Conservation (phyloP, 2,329 filamentous ascomycete genomes). For the Pseudogymnoascus pannorum region DNA sequence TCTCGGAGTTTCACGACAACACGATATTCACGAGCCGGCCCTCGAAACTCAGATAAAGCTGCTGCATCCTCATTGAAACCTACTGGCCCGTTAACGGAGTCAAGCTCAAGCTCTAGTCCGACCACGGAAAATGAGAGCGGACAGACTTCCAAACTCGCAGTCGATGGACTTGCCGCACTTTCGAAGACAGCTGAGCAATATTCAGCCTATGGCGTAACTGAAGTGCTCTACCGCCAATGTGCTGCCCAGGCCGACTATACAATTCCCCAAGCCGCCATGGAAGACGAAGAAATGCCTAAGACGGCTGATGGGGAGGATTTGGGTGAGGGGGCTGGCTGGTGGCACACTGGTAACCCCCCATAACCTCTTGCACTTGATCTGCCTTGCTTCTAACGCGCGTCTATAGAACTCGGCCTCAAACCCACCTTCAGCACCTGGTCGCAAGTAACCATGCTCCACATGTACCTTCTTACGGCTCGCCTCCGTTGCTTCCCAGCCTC, state of each 20-base stretch:
- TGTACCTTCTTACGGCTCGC: constrained; percentile 83
- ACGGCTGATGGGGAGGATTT: constrained; percentile 76
- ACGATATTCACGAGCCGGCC: constrained; percentile 22
- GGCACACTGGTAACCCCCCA: constrained; percentile 66
- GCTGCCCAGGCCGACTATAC: constrained; percentile 66
- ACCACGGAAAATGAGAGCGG: constrained; percentile 12
- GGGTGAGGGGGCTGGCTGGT: constrained; percentile 66
- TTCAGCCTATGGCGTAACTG: constrained; percentile 70
- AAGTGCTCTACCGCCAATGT: constrained; percentile 71
- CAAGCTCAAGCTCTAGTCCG: constrained; percentile 1
- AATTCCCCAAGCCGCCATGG: constrained; percentile 60
- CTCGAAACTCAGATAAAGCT: constrained; percentile 16
- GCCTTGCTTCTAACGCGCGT: not conserved
- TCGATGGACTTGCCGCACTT: constrained; percentile 23
- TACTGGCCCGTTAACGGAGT: constrained; percentile 12
- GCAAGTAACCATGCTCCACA: constrained; percentile 91
- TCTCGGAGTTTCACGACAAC: constrained; percentile 22
- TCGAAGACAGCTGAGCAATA: constrained; percentile 50
- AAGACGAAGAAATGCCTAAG: constrained; percentile 59
- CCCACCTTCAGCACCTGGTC: constrained; percentile 95
- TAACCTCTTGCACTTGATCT: constrained; percentile 7
- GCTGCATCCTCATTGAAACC: constrained; percentile 18
- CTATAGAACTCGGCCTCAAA: constrained; percentile 63
- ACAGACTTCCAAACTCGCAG: constrained; percentile 15
- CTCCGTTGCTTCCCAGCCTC: constrained; percentile 69